These are phyloP conservation scores for Dothistroma pini DNA, from an alignment of 2,329 filamentous ascomycete genomes.

Conservation along the genomic window DNA sequence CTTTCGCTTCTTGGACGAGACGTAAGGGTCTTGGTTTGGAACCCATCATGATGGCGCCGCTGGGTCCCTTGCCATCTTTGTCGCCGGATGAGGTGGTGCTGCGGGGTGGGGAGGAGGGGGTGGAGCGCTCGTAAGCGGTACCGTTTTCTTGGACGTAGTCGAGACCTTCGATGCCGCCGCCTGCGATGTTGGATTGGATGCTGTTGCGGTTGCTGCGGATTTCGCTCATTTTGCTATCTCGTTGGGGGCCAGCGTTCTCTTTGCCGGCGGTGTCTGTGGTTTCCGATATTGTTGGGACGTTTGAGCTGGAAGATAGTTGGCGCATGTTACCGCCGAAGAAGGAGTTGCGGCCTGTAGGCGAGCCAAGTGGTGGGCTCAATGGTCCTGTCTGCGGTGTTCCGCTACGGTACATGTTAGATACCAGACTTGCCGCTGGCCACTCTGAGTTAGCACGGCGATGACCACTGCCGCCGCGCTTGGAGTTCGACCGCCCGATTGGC, in stretches of 20 bases:
- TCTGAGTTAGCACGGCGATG: slow-evolving; percentile 47
- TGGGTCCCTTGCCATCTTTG: slow-evolving; percentile 24
- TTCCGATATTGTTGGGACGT: slow-evolving; percentile 38
- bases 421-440: slow-evolving; percentile 58
- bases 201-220: slow-evolving; percentile 24
- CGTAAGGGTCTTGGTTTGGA: slow-evolving; percentile 79
- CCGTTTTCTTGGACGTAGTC: slow-evolving; percentile 11
- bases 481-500: slow-evolving; percentile 59
- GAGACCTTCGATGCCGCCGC: slow-evolving; percentile 10
- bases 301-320: slow-evolving; percentile 46
- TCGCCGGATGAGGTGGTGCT: slow-evolving; percentile 49
- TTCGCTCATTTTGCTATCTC: slow-evolving; percentile 32
- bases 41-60: slow-evolving; percentile 47
- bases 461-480: slow-evolving; percentile 35
- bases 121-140: slow-evolving; percentile 37
- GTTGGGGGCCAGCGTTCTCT: slow-evolving; percentile 20
- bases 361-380: slow-evolving; percentile 51
- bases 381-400: slow-evolving; percentile 43
- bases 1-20: slow-evolving; percentile 70
- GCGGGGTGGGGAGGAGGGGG: slow-evolving; percentile 53
- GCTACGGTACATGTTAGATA: slow-evolving; percentile 87
- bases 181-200: slow-evolving; percentile 20
- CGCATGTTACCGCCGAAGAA: slow-evolving; percentile 51
- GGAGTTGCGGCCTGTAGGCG: slow-evolving; percentile 53
- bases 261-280: slow-evolving; percentile 20